Percentiles rank a stretch among this genome's conserved stretches.
Evolutionary conservation across 176 grass and related monocot species (phyloP).

Genomic region (Elymus sibiricus): DNA sequence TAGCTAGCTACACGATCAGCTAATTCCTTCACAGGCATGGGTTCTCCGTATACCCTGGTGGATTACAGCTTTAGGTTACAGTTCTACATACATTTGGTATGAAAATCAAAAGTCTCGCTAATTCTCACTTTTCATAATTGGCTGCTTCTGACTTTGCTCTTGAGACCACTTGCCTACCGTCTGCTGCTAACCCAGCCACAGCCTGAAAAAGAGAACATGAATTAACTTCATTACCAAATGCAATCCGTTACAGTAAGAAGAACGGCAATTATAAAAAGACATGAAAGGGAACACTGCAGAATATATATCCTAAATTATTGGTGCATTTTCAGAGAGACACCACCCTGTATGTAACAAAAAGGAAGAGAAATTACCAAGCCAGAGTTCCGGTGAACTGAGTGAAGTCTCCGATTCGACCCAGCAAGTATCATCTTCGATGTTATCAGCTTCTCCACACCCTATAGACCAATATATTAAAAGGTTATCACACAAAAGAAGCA

Average conservation of each 20-base stretch:
- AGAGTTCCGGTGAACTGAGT: conserved; percentile 64
- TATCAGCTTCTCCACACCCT: conserved; percentile 83
- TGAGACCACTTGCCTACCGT: conserved; percentile 82
- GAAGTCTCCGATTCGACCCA: conserved; percentile 71
- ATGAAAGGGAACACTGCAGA: not conserved
- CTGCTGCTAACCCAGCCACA: conserved; percentile 74
- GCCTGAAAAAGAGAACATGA: conserved; percentile 35
- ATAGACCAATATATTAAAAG: conserved; percentile 19
- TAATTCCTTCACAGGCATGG: conserved; percentile 78
- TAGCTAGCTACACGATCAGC: conserved; percentile 86
- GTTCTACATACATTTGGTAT: not conserved
- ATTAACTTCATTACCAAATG: not conserved
- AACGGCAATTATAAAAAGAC: not conserved
- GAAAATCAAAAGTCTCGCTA: not conserved
- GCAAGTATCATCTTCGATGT: conserved; percentile 76
- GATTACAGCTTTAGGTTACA: not conserved
- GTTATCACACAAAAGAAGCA: conserved; percentile 4
- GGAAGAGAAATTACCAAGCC: conserved; percentile 51
- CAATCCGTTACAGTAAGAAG: not conserved
- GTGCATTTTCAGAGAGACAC: not conserved
- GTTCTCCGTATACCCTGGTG: conserved; percentile 62
- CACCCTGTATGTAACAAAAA: not conserved
- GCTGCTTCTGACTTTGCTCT: conserved; percentile 77
- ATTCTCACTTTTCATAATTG: conserved; percentile 63
- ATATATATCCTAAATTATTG: not conserved